Evolutionary conservation across 768 basidiomycete genomes (phyloP).

Genomic region (Rubroboletus satanas): DNA sequence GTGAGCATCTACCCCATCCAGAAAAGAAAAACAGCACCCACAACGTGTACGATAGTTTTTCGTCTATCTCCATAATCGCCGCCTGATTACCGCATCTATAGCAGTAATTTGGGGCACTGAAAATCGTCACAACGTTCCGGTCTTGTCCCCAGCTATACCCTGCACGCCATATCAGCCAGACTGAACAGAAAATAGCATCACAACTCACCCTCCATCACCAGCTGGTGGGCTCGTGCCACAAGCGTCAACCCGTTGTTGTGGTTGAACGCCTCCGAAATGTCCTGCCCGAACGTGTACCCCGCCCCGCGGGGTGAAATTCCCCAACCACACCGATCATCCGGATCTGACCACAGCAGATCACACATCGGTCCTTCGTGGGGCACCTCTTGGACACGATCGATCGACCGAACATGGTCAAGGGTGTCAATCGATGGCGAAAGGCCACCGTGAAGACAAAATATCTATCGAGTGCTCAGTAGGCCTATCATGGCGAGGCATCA

Average conservation of each 20-base stretch:
- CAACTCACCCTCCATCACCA: constrained; percentile 91
- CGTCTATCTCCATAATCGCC: constrained; percentile 99
- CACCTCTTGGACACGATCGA: constrained; percentile 98
- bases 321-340: constrained; percentile 99
- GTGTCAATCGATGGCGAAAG: constrained; percentile 99
- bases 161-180: constrained; percentile 25
- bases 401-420: constrained; percentile 97
- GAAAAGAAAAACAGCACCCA: constrained; percentile 38
- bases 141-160: constrained; percentile 98
- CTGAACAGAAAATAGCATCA: neutral
- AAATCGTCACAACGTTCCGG: constrained; percentile 98
- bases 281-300: constrained; percentile 98
- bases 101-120: constrained; percentile 99
- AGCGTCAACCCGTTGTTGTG: constrained; percentile 98
- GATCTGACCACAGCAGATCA: constrained; percentile 98
- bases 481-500: neutral
- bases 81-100: constrained; percentile 99
- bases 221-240: constrained; percentile 89
- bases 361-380: constrained; percentile 99
- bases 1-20: constrained; percentile 2
- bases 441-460: constrained; percentile 98
- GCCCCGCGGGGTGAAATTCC: constrained; percentile 98
- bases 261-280: constrained; percentile 98
- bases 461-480: constrained; percentile 45
- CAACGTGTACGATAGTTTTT: constrained; percentile 94